Percentiles rank a stretch among this genome's conserved stretches.
These are phyloP conservation scores for Pholiota conissans DNA, from an alignment of 768 basidiomycete species.

Conservation along the genomic window DNA sequence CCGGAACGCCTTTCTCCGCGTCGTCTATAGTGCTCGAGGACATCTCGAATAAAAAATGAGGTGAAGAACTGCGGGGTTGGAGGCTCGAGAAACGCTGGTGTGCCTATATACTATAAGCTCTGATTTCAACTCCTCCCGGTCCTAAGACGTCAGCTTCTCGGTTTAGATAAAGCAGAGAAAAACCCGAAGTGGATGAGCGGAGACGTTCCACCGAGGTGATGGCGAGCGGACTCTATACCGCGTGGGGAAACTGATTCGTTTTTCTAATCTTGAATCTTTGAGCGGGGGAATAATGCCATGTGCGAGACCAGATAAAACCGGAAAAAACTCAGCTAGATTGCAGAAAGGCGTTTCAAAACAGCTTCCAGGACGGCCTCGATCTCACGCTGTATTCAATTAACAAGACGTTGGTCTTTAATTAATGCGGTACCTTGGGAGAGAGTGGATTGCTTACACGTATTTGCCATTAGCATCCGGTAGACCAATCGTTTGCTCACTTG, in stretches of 20 bases:
- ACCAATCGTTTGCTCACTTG: not conserved
- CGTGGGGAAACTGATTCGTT: not conserved
- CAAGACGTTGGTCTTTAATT: not conserved
- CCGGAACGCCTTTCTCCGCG: constrained; percentile 36
- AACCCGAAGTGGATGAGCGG: constrained; percentile 33
- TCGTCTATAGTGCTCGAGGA: constrained; percentile 29
- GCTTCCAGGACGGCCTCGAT: not conserved
- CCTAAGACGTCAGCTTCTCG: constrained; percentile 31
- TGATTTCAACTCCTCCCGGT: constrained; percentile 20
- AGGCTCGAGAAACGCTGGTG: constrained; percentile 23
- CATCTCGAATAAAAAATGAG: constrained; percentile 14
- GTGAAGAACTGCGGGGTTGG: constrained; percentile 6
- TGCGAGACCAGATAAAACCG: not conserved
- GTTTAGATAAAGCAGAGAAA: constrained; percentile 36
- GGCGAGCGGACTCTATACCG: constrained; percentile 25
- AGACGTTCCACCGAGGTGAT: constrained; percentile 36
- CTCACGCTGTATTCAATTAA: not conserved
- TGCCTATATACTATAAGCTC: constrained; percentile 15
- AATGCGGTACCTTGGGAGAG: not conserved
- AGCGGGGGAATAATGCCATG: not conserved
- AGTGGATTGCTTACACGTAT: not conserved
- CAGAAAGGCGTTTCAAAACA: not conserved
- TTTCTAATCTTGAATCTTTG: not conserved
- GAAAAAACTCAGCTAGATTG: not conserved
- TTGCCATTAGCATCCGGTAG: not conserved